Base-by-base conservation (phyloP, 2,329 filamentous ascomycete species). In the Scedosporium dehoogii region DNA sequence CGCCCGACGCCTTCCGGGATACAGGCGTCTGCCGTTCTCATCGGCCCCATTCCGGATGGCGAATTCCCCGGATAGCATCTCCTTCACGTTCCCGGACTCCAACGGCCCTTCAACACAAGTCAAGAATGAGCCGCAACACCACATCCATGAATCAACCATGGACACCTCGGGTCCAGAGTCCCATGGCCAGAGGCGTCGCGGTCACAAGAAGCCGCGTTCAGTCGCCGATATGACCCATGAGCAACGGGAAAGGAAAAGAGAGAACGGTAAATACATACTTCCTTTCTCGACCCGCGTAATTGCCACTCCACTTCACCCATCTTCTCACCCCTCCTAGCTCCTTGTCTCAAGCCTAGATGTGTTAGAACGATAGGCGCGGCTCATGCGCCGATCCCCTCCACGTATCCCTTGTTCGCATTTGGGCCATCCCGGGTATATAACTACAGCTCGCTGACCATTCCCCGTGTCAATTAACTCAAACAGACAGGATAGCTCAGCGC, bases 401-500 rank as follows among this genome's bases (percentile, higher is more conserved):
- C 21, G 46, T 7, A 4, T 38, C 33, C 3, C 9, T 12, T 38
- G 33, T 38, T 38, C 33, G 33, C 33, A 10, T 38, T 38, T 38
- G 33, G 33, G 10, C 33, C 16, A 48, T 48, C 21, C 21, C 18
- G 18, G 6, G 6, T 48, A 7, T 48, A 21, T 6, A 21, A 6
- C 44, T 48, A 12, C 44, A n/a, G 18, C 48, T 23, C 12, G 18
- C 21, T 64, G 62, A 46, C 55, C 23, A 41, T 21, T 14, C 18
- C 60, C 27, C 61, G 67, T 63, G 65, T 62, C 63, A 55, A 29
- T 46, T 62, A 38, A 38, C 10, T 55, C 16, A 23, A 29, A 58
- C 18, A 60, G 59, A 60, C 85, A 86, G 91, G 63, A 90, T 96
- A 73, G 91, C 91, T 33, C 91, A 96, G 73, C 84, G 91, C 58